Conservation (phyloP, 805 yeast genomes). For the Cyberlindnera petersonii region DNA sequence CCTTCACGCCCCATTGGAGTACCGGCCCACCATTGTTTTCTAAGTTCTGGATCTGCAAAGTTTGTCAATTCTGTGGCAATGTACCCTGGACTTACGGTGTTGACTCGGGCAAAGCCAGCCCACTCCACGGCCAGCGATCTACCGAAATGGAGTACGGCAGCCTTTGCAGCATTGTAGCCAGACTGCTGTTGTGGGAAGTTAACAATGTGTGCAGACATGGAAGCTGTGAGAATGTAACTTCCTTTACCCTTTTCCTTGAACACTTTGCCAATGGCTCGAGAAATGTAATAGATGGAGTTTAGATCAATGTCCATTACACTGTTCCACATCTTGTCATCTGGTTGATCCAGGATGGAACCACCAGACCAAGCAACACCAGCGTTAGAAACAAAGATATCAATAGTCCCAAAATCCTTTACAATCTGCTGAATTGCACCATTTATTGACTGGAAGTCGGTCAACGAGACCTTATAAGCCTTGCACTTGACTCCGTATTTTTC, state of each 20-base stretch:
- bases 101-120: constrained; percentile 80
- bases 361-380: constrained; percentile 85
- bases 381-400: constrained; percentile 83
- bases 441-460: constrained; percentile 31
- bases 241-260: constrained; percentile 77
- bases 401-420: constrained; percentile 61
- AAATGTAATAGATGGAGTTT: constrained; percentile 76
- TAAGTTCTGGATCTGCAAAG: constrained; percentile 42
- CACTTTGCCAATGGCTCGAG: constrained; percentile 67
- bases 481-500: constrained; percentile 58
- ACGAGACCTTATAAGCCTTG: constrained; percentile 47
- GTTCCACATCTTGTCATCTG: constrained; percentile 55
- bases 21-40: constrained; percentile 44
- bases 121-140: constrained; percentile 83
- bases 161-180: constrained; percentile 83
- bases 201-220: constrained; percentile 86
- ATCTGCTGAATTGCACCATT: constrained; percentile 34
- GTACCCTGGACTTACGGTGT: constrained; percentile 84
- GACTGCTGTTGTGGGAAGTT: constrained; percentile 87
- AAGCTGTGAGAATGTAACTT: constrained; percentile 77
- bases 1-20: constrained; percentile 77
- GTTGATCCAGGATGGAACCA: constrained; percentile 51
- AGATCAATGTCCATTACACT: constrained; percentile 71
- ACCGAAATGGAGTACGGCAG: constrained; percentile 73
- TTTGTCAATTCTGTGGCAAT: constrained; percentile 66